Percentiles rank a stretch among this genome's conserved stretches.
Evolutionary conservation across 2,329 filamentous ascomycete genomes (phyloP).

Genomic region (Trichoderma arundinaceum): DNA sequence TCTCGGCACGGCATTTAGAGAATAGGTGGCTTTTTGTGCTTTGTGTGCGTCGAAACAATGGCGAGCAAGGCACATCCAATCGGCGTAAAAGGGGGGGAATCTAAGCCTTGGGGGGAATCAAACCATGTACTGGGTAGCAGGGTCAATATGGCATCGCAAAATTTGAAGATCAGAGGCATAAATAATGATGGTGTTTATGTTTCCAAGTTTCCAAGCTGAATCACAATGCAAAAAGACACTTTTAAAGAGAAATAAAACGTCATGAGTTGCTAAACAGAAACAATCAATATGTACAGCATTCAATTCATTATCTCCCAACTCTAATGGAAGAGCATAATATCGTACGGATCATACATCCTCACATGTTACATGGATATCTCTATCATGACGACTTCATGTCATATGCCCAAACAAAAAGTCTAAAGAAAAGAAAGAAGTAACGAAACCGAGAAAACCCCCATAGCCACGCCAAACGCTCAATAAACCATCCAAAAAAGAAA

Average conservation of each 20-base stretch:
- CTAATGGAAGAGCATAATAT: slow-evolving; percentile 12
- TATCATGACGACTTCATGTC: slow-evolving; percentile 15
- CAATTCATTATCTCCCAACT: slow-evolving; percentile 21
- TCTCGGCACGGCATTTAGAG: not conserved
- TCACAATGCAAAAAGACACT: slow-evolving; percentile 4
- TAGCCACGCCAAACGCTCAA: slow-evolving; percentile 8
- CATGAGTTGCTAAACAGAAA: not conserved
- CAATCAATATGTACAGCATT: slow-evolving; percentile 21
- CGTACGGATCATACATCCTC: slow-evolving; percentile 23
- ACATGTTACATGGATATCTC: slow-evolving; percentile 23
- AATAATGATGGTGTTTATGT: slow-evolving; percentile 22
- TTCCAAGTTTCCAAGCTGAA: slow-evolving; percentile 8
- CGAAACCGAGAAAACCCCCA: not conserved
- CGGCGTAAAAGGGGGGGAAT: slow-evolving; percentile 37
- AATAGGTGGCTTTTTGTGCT: not conserved
- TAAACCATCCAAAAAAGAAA: slow-evolving; percentile 2
- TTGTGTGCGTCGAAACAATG: not conserved
- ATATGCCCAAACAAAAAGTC: slow-evolving; percentile 17
- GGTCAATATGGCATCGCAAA: not conserved
- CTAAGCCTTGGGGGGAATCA: not conserved
- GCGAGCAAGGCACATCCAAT: slow-evolving; percentile 6
- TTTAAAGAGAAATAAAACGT: not conserved
- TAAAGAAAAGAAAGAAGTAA: slow-evolving; percentile 2
- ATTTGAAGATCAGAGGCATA: not conserved
- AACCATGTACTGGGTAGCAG: not conserved